These are phyloP conservation scores for Carex sylvatica DNA, from an alignment of 202 grass and related monocot genomes.

Conservation along the genomic window DNA sequence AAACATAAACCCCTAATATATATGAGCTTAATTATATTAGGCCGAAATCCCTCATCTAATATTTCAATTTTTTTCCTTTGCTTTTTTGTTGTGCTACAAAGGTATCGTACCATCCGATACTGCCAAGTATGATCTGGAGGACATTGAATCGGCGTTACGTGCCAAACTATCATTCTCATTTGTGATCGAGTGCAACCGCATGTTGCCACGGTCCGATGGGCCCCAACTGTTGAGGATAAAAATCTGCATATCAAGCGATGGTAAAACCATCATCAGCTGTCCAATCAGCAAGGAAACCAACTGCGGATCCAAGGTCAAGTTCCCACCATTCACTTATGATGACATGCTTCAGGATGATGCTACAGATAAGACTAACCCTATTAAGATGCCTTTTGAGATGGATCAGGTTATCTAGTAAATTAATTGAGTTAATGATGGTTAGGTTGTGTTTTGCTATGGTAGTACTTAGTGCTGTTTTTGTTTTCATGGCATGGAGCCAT, in stretches of 20 bases:
- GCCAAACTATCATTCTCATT: conserved; percentile 16
- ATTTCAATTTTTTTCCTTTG: not conserved
- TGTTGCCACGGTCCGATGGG: not conserved
- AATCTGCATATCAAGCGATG: conserved; percentile 24
- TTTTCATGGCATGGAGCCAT: not conserved
- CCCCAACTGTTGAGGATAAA: not conserved
- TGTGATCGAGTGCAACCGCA: conserved; percentile 22
- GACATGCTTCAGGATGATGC: conserved; percentile 13
- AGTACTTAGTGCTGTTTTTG: not conserved
- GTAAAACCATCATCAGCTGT: conserved; percentile 12
- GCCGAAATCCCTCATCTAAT: not conserved
- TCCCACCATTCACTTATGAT: not conserved
- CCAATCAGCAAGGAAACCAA: conserved; percentile 15
- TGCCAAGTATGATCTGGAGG: conserved; percentile 4
- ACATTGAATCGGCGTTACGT: conserved; percentile 18
- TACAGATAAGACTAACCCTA: not conserved
- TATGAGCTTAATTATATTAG: not conserved
- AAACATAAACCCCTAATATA: not conserved
- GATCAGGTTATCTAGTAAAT: conserved; percentile 14
- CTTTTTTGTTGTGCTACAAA: not conserved
- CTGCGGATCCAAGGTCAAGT: conserved; percentile 14
- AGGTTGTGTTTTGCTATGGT: not conserved
- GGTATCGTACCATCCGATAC: conserved; percentile 23
- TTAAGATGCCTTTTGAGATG: conserved; percentile 23
- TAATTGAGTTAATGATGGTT: not conserved